Percentiles rank a stretch among this genome's conserved stretches.
Conservation (phyloP, 1,139 yeast species). For the Cylindricascospora bacillispora region DNA sequence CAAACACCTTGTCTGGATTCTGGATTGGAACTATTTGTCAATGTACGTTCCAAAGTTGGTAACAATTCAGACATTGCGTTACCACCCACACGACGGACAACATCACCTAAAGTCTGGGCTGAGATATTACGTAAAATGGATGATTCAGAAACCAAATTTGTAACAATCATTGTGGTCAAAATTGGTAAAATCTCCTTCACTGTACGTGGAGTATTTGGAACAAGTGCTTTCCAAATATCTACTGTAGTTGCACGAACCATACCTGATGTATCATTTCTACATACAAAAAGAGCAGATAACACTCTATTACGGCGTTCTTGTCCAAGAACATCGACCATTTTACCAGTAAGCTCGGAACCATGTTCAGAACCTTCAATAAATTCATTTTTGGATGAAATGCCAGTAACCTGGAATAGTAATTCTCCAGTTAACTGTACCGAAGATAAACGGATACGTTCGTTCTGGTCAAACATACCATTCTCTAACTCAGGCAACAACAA, state of each 20-base stretch:
- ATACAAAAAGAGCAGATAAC: slow-evolving; percentile 71
- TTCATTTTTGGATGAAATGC: slow-evolving; percentile 55
- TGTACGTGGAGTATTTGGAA: slow-evolving; percentile 92
- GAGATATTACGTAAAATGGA: slow-evolving; percentile 75
- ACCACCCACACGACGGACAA: slow-evolving; percentile 90
- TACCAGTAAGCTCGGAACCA: slow-evolving; percentile 50
- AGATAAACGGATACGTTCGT: slow-evolving; percentile 80
- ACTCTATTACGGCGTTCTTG: slow-evolving; percentile 79
- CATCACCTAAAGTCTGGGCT: slow-evolving; percentile 88
- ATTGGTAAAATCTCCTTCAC: slow-evolving; percentile 85
- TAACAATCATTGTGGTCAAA: slow-evolving; percentile 67
- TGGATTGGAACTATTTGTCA: slow-evolving; percentile 45
- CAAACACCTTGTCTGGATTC: slow-evolving; percentile 95
- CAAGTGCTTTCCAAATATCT: slow-evolving; percentile 95
- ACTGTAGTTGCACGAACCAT: slow-evolving; percentile 84
- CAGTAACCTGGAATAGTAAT: slow-evolving; percentile 84
- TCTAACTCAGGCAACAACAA: slow-evolving; percentile 88
- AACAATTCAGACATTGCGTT: slow-evolving; percentile 73
- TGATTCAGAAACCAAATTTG: slow-evolving; percentile 69
- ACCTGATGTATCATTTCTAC: slow-evolving; percentile 85
- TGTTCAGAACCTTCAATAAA: slow-evolving; percentile 51
- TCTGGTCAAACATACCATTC: slow-evolving; percentile 70
- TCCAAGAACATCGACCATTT: slow-evolving; percentile 71
- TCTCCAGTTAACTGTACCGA: slow-evolving; percentile 98
- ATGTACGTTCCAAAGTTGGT: slow-evolving; percentile 68